Percentiles rank a stretch among this genome's conserved stretches.
Conservation (phyloP, 352 stramenopile species). For the Globisporangium cystogenes region DNA sequence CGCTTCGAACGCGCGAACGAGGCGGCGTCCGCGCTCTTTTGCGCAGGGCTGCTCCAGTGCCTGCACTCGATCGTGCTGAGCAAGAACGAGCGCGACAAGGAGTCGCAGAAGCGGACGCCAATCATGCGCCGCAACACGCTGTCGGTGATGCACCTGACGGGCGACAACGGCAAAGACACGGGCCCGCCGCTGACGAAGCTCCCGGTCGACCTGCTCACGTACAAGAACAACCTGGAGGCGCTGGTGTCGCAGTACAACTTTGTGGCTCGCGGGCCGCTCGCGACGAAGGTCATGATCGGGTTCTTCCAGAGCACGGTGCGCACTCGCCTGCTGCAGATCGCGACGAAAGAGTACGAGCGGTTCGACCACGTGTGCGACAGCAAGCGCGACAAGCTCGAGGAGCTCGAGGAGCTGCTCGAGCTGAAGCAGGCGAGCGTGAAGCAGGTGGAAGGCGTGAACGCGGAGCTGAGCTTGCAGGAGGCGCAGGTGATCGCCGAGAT, state of each 20-base stretch:
- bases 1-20: constrained; percentile 65
- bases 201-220: constrained; percentile 62
- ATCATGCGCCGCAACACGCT: constrained; percentile 39
- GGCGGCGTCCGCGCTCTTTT: constrained; percentile 59
- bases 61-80: constrained; percentile 60
- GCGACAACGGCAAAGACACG: constrained; percentile 12
- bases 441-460: constrained; percentile 37
- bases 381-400: constrained; percentile 38
- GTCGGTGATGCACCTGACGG: constrained; percentile 36
- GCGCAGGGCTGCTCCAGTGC: constrained; percentile 55
- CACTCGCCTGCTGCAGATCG: constrained; percentile 35
- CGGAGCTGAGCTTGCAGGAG: constrained; percentile 46
- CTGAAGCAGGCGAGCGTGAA: constrained; percentile 39
- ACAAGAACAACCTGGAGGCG: constrained; percentile 75
- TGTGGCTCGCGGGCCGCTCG: constrained; percentile 47
- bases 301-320: constrained; percentile 58
- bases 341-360: constrained; percentile 51
- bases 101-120: constrained; percentile 38
- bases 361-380: constrained; percentile 47
- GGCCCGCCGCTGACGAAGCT: constrained; percentile 34
- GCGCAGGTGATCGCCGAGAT: constrained; percentile 38
- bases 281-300: constrained; percentile 38
- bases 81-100: constrained; percentile 62
- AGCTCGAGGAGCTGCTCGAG: constrained; percentile 44
- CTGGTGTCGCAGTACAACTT: constrained; percentile 81